phyloP scores from a whole-genome alignment of 768 basidiomycete species.

The Tricholomella constricta region DNA sequence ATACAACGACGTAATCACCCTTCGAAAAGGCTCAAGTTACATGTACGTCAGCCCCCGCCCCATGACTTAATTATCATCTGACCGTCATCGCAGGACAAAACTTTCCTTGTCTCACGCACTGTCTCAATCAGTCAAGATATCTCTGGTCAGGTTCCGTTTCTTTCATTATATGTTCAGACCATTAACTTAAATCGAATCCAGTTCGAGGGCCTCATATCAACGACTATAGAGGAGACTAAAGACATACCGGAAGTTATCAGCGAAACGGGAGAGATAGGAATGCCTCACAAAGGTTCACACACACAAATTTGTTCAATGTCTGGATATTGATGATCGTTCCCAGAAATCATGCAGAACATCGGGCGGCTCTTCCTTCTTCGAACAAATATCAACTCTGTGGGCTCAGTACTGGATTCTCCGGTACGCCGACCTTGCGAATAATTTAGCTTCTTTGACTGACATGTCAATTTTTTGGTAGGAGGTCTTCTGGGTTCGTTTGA shows the following conservation, averaged over 20 bases:
- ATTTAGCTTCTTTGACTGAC: background rate
- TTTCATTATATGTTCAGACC: background rate
- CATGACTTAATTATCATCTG: background rate
- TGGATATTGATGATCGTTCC: slow-evolving; percentile 9
- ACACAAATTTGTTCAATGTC: slow-evolving; percentile 9
- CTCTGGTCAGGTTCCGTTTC: slow-evolving; percentile 52
- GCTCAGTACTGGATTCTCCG: slow-evolving; percentile 95
- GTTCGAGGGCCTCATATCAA: slow-evolving; percentile 92
- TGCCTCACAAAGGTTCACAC: slow-evolving; percentile 71
- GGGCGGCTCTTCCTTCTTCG: slow-evolving; percentile 91
- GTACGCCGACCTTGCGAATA: slow-evolving; percentile 37
- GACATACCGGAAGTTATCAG: slow-evolving; percentile 93
- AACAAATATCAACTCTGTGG: slow-evolving; percentile 94
- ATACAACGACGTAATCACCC: slow-evolving; percentile 96
- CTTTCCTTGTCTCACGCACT: slow-evolving; percentile 92
- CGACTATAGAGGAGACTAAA: slow-evolving; percentile 94
- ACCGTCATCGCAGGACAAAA: slow-evolving; percentile 72
- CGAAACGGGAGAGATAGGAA: slow-evolving; percentile 93
- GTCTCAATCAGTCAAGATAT: slow-evolving; percentile 96
- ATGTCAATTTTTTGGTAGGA: slow-evolving; percentile 51
- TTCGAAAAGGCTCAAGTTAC: slow-evolving; percentile 92
- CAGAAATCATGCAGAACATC: slow-evolving; percentile 97
- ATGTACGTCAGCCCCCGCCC: slow-evolving; percentile 61
- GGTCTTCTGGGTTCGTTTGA: slow-evolving; percentile 81
- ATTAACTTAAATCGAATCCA: slow-evolving; percentile 26